Base-by-base conservation (phyloP, 78 protist species). In the Dictyostelium purpureum region DNA sequence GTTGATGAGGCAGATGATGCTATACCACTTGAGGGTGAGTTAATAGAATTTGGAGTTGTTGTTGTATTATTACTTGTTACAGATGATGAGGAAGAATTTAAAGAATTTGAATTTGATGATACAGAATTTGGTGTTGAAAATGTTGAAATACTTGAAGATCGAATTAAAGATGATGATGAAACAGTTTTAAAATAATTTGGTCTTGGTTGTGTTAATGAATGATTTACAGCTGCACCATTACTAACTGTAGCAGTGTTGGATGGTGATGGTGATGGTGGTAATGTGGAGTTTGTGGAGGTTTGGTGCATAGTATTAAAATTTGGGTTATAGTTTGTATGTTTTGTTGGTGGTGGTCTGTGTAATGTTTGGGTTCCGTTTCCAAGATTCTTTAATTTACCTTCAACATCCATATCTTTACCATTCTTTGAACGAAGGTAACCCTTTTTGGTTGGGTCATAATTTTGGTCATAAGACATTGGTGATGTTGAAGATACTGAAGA, bases 161-260 rank as follows among this genome's bases (percentile, higher is more conserved):
- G 76, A 12, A 81, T 69, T 37, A 81, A 52, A 11, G 89, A 69
- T 2, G 73, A 49, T 2, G 78, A 21, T 43, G 28, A 28, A 73
- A 42, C 42, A 51, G 65, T 26, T 69, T 81, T 81, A 54, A 28
- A 69, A 40, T 43, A 59, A 33, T 73, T 66, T 49, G 89, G 89
- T 66, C 77, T 63, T 80, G 89, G 89, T 80, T 80, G 89, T 35
- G 89, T 80, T 35, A 66, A 59, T n/a, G 85, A 77, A 45, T 78
- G 87, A 45, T 78, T 78, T 78, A 63, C 71, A 66, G 75, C 66
- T 28, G 54, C n/a, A 65, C 47, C 45, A 65, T 37, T 18, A 16
- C 24, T 43, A 11, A 31, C n/a, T 2, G 33, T n/a, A 4, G 66
- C 33, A 11, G 63, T 35, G 2, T 45, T 77, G 7, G 2, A 0